Conservation (phyloP, 2,329 filamentous ascomycete genomes). For the Diplodia mutila region DNA sequence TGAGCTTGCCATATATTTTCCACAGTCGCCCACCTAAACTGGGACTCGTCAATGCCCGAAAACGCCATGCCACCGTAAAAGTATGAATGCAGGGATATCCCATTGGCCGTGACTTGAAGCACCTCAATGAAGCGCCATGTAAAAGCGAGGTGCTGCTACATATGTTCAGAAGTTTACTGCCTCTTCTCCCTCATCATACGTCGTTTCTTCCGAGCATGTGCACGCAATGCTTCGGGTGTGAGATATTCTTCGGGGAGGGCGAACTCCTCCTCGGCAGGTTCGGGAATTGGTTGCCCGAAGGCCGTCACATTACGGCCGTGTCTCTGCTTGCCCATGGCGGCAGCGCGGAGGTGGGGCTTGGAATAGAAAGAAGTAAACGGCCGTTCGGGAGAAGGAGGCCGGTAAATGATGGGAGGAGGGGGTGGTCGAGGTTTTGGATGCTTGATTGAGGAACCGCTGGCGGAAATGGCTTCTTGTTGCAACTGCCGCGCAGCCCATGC, state of each 20-base stretch:
- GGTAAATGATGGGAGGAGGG: conserved; percentile 27
- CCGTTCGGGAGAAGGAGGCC: conserved; percentile 47
- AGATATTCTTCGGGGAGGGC: conserved; percentile 68
- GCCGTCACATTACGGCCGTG: conserved; percentile 73
- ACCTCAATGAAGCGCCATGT: conserved; percentile 1
- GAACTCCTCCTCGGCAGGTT: conserved; percentile 72
- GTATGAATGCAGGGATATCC: conserved; percentile 16
- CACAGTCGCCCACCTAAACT: conserved; percentile 2
- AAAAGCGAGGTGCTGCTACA: conserved; percentile 14
- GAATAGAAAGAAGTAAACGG: conserved; percentile 87
- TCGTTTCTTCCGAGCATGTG: conserved; percentile 66
- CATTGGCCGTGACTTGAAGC: conserved; percentile 1
- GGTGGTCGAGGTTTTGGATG: conserved; percentile 21
- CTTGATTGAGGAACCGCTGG: conserved; percentile 13
- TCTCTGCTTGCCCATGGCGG: conserved; percentile 73
- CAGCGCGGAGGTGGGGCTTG: conserved; percentile 78
- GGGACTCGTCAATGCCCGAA: not conserved
- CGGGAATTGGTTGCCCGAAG: conserved; percentile 81
- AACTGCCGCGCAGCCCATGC: conserved; percentile 74
- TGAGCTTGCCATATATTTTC: conserved; percentile 11
- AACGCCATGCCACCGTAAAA: conserved; percentile 19
- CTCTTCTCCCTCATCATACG: conserved; percentile 59
- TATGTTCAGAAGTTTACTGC: conserved; percentile 19
- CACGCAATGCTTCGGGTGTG: conserved; percentile 54
- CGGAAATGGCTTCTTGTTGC: conserved; percentile 62